Evolutionary conservation across 768 basidiomycete species (phyloP), one percentile per base, ranked within the genome.

Genomic region (Lactarius quietus): DNA sequence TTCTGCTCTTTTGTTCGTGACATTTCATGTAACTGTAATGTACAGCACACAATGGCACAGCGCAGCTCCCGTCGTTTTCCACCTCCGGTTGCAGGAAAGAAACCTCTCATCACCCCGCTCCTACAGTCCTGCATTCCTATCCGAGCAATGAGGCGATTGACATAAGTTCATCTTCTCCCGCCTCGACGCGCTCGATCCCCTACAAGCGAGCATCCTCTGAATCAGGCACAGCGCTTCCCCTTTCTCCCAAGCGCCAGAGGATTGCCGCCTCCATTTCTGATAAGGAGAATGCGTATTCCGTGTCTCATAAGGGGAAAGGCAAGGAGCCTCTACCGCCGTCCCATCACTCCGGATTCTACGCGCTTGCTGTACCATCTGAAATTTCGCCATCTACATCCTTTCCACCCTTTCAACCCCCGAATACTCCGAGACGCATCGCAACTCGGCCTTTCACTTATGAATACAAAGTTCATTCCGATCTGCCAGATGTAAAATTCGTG

Each of bases 71-170:
- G 3, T 62, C 67, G 4, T 70, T 63, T 43, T 59, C 61, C 14
- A 65, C 59, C 8, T 57, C 67, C 12, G 61, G 58, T 3, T 60
- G 39, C 39, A 67, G 68, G 28, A 69, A 65, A n/a, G 36, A 58
- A 39, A 68, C 57, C 9, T 60, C 69, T 14, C 52, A 54, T 4
- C 59, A 57, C 1, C 64, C 64, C n/a, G 35, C 15, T 35, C 38
- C 57, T 20, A 28, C n/a, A 18, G 29, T 53, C 38, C 6, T 35
- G 20, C 64, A 57, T 15, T 15, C 56, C 17, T 26, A 68, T 29
- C 33, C 29, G 14, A 57, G 57, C 63, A 43, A 61, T 17, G 69
- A 66, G 61, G 29, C 63, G 0, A 69, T 65, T 60, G 69, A 70
- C 61, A 57, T 65, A 41, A 38, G 64, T 20, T 55, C 67, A 0